Percentiles rank a stretch among this genome's conserved stretches.
Evolutionary conservation across 805 yeast genomes (phyloP).

Genomic region (Candida tallmaniae): DNA sequence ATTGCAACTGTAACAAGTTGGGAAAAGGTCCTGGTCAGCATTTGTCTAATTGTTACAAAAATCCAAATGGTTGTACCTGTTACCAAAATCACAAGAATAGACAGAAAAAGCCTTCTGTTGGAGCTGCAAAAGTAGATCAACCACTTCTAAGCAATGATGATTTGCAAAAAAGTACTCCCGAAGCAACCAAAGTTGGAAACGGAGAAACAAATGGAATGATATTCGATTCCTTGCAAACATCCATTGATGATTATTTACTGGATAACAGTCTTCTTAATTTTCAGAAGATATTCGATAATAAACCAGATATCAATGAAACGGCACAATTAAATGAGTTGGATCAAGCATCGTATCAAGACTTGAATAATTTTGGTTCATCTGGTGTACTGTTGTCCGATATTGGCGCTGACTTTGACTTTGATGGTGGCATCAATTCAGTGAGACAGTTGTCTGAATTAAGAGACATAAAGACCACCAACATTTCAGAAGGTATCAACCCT

Average conservation of each 20-base stretch:
- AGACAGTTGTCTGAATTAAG: neutral
- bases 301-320: neutral
- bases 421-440: neutral
- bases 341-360: too few species aligned
- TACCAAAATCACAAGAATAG: conserved; percentile 16
- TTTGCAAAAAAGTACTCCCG: neutral
- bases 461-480: neutral
- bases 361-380: too few species aligned
- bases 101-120: conserved; percentile 2
- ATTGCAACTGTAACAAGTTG: conserved; percentile 66
- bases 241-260: conserved; percentile 4
- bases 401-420: neutral
- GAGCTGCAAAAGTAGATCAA: neutral
- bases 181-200: conserved; percentile 4
- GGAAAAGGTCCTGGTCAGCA: conserved; percentile 38
- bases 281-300: neutral
- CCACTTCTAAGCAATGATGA: neutral
- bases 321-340: neutral
- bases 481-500: neutral
- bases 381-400: too few species aligned
- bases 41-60: conserved; percentile 35
- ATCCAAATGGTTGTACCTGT: conserved; percentile 37
- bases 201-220: conserved; percentile 10
- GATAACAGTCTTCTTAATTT: conserved; percentile 2
- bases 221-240: conserved; percentile 2